Evolutionary conservation across 169 alveolate species (phyloP), one percentile per base, ranked within the genome.

Genomic region (Babesia ovata): DNA sequence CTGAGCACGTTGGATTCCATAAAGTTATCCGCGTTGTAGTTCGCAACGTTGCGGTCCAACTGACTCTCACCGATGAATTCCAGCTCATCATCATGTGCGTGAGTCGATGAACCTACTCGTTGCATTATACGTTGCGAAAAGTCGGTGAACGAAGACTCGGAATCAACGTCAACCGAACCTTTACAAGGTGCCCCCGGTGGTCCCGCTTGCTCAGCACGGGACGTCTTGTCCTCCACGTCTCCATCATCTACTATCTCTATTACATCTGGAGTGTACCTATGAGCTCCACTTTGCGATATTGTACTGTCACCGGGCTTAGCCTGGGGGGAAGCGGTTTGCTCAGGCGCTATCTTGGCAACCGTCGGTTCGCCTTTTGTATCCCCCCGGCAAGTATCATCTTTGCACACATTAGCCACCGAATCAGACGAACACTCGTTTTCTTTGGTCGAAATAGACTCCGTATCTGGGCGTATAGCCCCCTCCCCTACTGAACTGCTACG

Each of bases 1-100:
- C 28, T 11, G 16, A 10, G 21, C 10, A 9, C n/a, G 22, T 19
- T 44, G 14, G 76, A 26, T 16, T 49, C 66, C 36, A 19, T 67
- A 22, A n/a, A 59, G 39, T 16, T n/a, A 8, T 44, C 56, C 19
- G 8, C 42, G 56, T 67, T 67, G 58, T 67, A 67, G 29, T 67
- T 48, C 36, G 56, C 66, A n/a, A 44, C 76, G 17, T 50, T 67
- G 60, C 61, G 45, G 21, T 67, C 76, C 65, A 67, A 33, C 26
- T 67, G 65, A 3, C 26, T 36, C n/a, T 24, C 52, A 11, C 53
- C n/a, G 2, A 36, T 29, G 12, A 52, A 52, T 14, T 54, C 66
- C 52, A 67, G 44, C 17, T 52, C 65, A 8, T 29, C 39, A 28
- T 67, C 76, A 10, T 52, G 8, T 19, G 9, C 56, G 65, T 29